These are phyloP conservation scores for Hyaloperonospora arabidopsidis DNA, from an alignment of 352 stramenopile species.

Conservation along the genomic window DNA sequence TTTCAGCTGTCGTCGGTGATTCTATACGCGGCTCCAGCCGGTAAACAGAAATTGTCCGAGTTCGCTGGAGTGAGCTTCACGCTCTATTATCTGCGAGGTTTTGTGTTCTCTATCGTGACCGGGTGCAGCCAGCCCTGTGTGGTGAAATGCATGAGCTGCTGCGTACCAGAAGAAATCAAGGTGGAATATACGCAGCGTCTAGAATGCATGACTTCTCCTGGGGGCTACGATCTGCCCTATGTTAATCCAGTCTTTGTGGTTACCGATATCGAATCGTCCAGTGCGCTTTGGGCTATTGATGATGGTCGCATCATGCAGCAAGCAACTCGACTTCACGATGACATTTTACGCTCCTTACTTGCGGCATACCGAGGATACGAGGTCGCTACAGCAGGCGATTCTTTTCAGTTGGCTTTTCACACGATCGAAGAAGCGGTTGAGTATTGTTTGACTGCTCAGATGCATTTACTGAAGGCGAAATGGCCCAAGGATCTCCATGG, in stretches of 20 bases:
- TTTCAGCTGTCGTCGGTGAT: conserved; percentile 43
- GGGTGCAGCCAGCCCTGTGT: conserved; percentile 41
- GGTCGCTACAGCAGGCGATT: conserved; percentile 44
- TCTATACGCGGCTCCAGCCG: conserved; percentile 21
- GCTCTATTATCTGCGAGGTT: conserved; percentile 37
- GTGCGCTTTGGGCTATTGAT: conserved; percentile 49
- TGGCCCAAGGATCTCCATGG: conserved; percentile 47
- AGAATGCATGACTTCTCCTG: conserved; percentile 5
- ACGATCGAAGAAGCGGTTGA: conserved; percentile 41
- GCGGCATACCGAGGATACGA: conserved; percentile 48
- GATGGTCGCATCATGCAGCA: conserved; percentile 38
- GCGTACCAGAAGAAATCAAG: conserved; percentile 31
- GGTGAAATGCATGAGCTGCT: conserved; percentile 24
- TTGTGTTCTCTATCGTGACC: conserved; percentile 33
- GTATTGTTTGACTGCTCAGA: conserved; percentile 43
- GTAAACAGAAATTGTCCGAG: conserved; percentile 9
- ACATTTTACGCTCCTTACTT: conserved; percentile 32
- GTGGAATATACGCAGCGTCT: conserved; percentile 22
- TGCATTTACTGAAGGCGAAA: conserved; percentile 35
- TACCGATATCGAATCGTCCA: conserved; percentile 75
- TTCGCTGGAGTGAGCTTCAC: conserved; percentile 30
- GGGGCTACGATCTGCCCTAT: conserved; percentile 8
- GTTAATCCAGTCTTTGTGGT: conserved; percentile 59
- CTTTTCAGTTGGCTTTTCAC: conserved; percentile 53
- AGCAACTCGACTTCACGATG: conserved; percentile 47